phyloP scores from a whole-genome alignment of 148 eudicot species.

The Vaccinium macrocarpon region DNA sequence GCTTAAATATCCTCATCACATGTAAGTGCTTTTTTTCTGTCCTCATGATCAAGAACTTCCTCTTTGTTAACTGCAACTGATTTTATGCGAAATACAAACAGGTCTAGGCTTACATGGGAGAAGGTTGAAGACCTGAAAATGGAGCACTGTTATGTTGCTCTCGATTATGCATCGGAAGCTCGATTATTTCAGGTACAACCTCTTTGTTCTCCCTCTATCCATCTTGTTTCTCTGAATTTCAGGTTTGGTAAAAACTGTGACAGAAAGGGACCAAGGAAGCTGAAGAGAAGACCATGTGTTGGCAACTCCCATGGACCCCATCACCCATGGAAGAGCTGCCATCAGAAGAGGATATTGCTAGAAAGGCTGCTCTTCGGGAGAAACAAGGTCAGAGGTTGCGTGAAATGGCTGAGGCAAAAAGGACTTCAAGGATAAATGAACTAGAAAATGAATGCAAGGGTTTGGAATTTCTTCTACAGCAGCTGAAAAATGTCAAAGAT shows the following conservation, averaged over 20 bases:
- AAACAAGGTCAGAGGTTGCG: constrained; percentile 85
- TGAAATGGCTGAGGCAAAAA: constrained; percentile 95
- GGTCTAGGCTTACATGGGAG: constrained; percentile 91
- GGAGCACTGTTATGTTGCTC: constrained; percentile 91
- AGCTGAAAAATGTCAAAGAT: constrained; percentile 60
- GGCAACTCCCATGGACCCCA: constrained; percentile 97
- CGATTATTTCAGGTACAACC: constrained; percentile 69
- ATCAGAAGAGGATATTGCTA: constrained; percentile 85
- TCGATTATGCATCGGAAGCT: constrained; percentile 79
- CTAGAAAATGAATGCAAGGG: constrained; percentile 79
- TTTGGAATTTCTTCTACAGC: constrained; percentile 76
- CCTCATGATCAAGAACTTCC: neutral
- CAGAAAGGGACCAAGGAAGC: constrained; percentile 84
- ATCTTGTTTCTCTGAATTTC: constrained; percentile 15
- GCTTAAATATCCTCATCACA: constrained; percentile 87
- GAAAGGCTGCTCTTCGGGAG: constrained; percentile 94
- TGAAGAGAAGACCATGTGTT: constrained; percentile 78
- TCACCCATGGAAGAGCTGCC: constrained; percentile 79
- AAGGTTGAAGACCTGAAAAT: constrained; percentile 96
- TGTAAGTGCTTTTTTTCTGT: constrained; percentile 48
- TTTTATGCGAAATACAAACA: constrained; percentile 22
- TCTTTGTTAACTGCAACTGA: neutral
- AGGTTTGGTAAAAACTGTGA: constrained; percentile 18
- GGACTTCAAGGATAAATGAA: constrained; percentile 73
- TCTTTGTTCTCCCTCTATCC: constrained; percentile 3